Conservation (phyloP, 208 protist genomes). For the Acanthamoeba culbertsoni region DNA sequence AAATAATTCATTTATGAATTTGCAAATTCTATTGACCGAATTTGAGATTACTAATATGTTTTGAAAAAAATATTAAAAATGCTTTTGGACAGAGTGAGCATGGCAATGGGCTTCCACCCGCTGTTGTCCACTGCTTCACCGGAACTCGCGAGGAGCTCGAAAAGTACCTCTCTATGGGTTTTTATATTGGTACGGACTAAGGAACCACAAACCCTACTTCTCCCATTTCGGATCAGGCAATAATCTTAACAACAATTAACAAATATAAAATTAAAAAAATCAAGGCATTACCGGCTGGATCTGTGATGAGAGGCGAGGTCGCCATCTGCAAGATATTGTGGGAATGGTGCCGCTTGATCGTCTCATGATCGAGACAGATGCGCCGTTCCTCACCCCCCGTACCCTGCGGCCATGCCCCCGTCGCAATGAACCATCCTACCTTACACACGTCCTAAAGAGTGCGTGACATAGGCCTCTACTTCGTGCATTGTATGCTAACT, state of each 20-base stretch:
- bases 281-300: slow-evolving; percentile 23
- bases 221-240: too few species aligned
- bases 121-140: slow-evolving; percentile 34
- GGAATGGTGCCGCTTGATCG: background rate
- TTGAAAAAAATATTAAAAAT: background rate
- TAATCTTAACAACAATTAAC: background rate
- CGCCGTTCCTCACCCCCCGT: slow-evolving; percentile 11
- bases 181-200: background rate
- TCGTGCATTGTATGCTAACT: background rate
- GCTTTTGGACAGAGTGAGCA: background rate
- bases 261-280: background rate
- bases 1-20: too few species aligned
- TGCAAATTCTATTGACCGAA: too few species aligned
- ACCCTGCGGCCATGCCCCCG: background rate
- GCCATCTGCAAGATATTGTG: background rate
- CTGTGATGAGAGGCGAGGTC: background rate
- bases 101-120: background rate
- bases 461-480: background rate
- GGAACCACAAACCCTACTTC: background rate
- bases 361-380: slow-evolving; percentile 54
- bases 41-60: background rate
- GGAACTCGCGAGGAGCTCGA: slow-evolving; percentile 35
- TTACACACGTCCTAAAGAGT: background rate
- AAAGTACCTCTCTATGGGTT: background rate
- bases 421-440: background rate